These are phyloP conservation scores for Calonectria pauciramosa DNA, from an alignment of 2,329 filamentous ascomycete genomes.

Conservation along the genomic window DNA sequence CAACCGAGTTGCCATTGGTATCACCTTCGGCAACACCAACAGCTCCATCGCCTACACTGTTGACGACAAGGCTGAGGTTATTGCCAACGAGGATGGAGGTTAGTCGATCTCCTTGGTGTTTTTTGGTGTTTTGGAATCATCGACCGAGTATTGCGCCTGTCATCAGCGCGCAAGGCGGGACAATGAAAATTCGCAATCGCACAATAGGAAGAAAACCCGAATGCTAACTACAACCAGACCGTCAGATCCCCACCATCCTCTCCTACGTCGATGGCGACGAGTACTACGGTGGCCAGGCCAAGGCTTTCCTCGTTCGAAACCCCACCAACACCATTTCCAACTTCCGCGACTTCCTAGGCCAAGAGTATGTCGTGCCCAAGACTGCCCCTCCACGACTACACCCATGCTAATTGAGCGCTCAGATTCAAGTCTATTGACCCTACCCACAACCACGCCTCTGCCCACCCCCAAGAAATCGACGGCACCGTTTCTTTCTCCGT, in stretches of 20 bases:
- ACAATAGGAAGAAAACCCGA: neutral
- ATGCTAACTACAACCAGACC: constrained; percentile 70
- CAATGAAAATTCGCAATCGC: neutral
- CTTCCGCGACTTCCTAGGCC: constrained; percentile 95
- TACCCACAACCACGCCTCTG: constrained; percentile 92
- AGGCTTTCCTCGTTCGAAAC: constrained; percentile 93
- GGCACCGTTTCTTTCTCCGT: constrained; percentile 85
- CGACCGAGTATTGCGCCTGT: no score
- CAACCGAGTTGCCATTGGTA: constrained; percentile 85
- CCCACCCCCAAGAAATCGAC: constrained; percentile 84
- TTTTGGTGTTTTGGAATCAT: neutral
- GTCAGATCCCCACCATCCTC: constrained; percentile 94
- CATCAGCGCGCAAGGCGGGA: no score
- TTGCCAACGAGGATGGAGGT: constrained; percentile 99
- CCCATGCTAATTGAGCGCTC: constrained; percentile 35
- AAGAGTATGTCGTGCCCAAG: constrained; percentile 74
- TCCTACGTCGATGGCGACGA: constrained; percentile 97
- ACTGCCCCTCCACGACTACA: constrained; percentile 3
- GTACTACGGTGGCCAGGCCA: constrained; percentile 96
- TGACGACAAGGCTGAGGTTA: constrained; percentile 96
- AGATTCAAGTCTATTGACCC: constrained; percentile 97
- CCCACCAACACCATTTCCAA: constrained; percentile 92
- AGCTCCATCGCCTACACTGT: constrained; percentile 95
- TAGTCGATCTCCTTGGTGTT: constrained; percentile 48
- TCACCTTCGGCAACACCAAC: constrained; percentile 98